These are phyloP conservation scores for Hypholoma sublateritium DNA, from an alignment of 768 basidiomycete genomes.

Conservation along the genomic window DNA sequence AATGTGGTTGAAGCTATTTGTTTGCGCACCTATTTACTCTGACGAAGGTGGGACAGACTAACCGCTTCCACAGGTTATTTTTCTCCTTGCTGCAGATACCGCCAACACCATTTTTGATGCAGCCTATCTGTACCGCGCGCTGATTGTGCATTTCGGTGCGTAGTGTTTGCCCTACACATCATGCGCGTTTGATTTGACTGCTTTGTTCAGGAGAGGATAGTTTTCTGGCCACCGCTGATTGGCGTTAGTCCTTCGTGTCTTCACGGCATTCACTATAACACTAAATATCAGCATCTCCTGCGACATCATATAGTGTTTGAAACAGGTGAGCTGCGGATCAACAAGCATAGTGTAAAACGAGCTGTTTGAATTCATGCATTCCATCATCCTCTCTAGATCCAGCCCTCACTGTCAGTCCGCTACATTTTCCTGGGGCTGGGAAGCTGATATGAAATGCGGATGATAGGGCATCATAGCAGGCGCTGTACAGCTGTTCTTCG, in stretches of 20 bases:
- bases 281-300: background rate
- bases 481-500: constrained; percentile 48
- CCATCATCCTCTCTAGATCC: constrained; percentile 29
- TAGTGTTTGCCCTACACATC: background rate
- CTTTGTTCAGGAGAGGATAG: constrained; percentile 13
- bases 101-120: constrained; percentile 45
- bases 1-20: constrained; percentile 45
- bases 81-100: constrained; percentile 49
- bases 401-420: constrained; percentile 36
- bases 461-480: constrained; percentile 44
- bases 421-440: background rate
- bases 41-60: background rate
- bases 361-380: too few relatives aligned
- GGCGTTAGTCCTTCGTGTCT: constrained; percentile 17
- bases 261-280: background rate
- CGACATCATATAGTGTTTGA: constrained; percentile 33
- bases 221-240: constrained; percentile 20
- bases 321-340: constrained; percentile 10
- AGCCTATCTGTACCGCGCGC: constrained; percentile 44
- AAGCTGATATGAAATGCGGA: background rate
- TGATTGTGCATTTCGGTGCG: constrained; percentile 47
- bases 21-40: constrained; percentile 19
- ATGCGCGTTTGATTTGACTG: background rate
- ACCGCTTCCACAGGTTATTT: constrained; percentile 29
- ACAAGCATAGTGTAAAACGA: too few relatives aligned